Evolutionary conservation across 805 yeast genomes (phyloP), one percentile per base, ranked within the genome.

Genomic region (Zygoascus flipseniorum): DNA sequence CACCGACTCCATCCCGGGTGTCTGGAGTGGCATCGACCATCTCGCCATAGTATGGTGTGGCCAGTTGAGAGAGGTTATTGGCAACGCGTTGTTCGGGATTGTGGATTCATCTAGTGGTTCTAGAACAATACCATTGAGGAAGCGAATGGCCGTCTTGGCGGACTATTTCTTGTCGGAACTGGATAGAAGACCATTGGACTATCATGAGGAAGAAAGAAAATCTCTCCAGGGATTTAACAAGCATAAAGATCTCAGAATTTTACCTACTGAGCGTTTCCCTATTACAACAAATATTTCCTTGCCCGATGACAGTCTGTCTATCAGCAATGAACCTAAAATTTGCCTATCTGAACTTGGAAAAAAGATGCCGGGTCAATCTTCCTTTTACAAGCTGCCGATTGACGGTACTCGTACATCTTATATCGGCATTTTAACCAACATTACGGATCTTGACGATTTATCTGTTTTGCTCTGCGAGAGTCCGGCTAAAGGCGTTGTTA

Each of bases 11-110:
- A 85, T 90, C 11, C 96, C 95, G 0, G 77, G 76, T 1, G 96
- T 89, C 1, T 90, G 97, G 96, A 85, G 96, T 1, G 84, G 96
- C 1, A 81, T 88, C 35, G 97, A 90, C 66, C 97, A 90, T 70
- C 74, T 88, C 59, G 96, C 97, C 1, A 82, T 90, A 49, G 96
- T 89, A 0, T 90, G 97, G 97, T 90, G 97, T 69, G 85, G 83
- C 56, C 96, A 89, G 64, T 68, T 89, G 45, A 75, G 97, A 54
- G 72, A 76, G 45, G 77, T 75, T 13, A 56, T 90, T 2, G 83
- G 85, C 9, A 70, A 70, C 47, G 70, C 80, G 0, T 64, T 90
- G 23, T 68, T 87, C 47, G 83, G 79, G 43, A 72, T 84, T 16
- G 32, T 47, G 8, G 59, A 58, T 43, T 31, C 48, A 16, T 5